Evolutionary conservation across 768 basidiomycete species (phyloP).

Genomic region (Suillus clintonianus): DNA sequence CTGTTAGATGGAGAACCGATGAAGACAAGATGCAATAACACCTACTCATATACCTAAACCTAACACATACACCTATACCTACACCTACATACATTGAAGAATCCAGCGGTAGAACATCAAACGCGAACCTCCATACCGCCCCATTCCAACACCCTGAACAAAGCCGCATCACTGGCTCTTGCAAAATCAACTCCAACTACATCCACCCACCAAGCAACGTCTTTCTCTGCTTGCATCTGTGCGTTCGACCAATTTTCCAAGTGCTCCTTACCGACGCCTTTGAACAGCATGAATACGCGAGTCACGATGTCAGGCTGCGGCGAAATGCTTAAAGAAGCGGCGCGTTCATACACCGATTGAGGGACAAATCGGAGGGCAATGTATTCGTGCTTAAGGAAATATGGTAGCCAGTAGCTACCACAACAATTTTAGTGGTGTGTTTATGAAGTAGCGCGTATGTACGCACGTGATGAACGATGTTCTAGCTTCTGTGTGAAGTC

Average conservation of each 20-base stretch:
- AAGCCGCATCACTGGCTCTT: not conserved
- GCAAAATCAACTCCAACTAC: not conserved
- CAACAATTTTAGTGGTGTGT: not conserved
- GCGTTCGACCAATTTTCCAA: not conserved
- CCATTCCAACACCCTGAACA: conserved; percentile 1
- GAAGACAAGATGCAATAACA: too few species aligned
- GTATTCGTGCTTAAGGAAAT: not conserved
- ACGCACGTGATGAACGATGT: not conserved
- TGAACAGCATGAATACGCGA: not conserved
- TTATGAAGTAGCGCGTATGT: not conserved
- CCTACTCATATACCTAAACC: too few species aligned
- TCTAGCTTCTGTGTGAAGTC: not conserved
- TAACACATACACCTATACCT: too few species aligned
- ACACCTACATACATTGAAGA: not conserved
- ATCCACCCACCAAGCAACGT: not conserved
- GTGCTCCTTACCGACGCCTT: not conserved
- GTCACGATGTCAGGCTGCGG: not conserved
- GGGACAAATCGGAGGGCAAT: not conserved
- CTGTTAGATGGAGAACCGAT: too few species aligned
- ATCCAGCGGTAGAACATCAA: not conserved
- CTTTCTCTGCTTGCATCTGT: not conserved
- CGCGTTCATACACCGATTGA: not conserved
- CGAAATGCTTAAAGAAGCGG: not conserved
- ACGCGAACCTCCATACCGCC: not conserved
- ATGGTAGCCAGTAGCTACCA: not conserved